These are phyloP conservation scores for Pichia cactophila DNA, from an alignment of 1,139 yeast genomes.

Conservation along the genomic window DNA sequence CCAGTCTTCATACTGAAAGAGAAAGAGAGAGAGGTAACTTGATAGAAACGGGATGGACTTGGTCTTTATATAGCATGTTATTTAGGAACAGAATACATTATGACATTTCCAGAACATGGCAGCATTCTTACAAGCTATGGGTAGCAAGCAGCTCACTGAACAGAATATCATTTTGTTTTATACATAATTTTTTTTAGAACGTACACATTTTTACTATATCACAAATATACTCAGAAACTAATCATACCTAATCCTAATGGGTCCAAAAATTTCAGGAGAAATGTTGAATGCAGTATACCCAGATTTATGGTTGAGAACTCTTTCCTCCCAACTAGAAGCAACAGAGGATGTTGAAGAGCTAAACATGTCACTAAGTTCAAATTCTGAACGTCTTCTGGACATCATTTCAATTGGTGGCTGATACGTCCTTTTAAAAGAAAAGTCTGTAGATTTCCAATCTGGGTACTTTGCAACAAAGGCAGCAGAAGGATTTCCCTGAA, in stretches of 20 bases:
- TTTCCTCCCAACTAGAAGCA: not conserved
- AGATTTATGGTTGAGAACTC: not conserved
- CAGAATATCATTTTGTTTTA: not conserved
- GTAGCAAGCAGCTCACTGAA: too few species aligned
- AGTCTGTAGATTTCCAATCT: constrained; percentile 2
- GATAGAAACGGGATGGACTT: not conserved
- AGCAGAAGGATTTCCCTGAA: constrained; percentile 4
- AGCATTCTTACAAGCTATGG: not conserved
- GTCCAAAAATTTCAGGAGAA: not conserved
- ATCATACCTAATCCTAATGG: not conserved
- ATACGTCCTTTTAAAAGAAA: not conserved
- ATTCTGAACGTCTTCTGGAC: not conserved
- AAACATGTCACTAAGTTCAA: not conserved
- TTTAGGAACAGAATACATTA: not conserved
- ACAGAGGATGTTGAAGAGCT: not conserved
- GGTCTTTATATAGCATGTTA: not conserved
- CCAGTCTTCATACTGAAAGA: not conserved
- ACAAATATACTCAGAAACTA: not conserved
- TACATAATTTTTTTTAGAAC: not conserved
- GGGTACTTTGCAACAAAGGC: constrained; percentile 5
- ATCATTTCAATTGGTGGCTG: not conserved
- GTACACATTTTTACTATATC: too few species aligned
- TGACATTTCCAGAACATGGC: not conserved
- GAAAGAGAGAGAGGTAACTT: not conserved
- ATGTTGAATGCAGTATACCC: not conserved